Conservation (phyloP, 2,329 filamentous ascomycete species). For the Lecanicillium sp. region DNA sequence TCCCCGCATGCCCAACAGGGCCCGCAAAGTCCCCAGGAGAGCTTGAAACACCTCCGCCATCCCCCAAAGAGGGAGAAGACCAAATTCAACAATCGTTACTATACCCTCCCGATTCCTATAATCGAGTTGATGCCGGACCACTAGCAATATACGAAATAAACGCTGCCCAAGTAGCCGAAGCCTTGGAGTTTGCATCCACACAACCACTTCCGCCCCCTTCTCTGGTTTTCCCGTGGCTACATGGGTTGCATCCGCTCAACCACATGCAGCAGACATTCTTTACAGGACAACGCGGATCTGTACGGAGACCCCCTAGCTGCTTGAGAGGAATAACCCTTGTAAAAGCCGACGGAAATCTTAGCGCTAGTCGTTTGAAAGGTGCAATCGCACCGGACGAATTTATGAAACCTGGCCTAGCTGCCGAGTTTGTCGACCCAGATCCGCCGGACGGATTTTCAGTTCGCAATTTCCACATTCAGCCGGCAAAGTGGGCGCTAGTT, state of each 20-base stretch:
- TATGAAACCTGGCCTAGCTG: conserved; percentile 41
- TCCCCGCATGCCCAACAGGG: conserved; percentile 82
- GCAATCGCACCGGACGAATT: conserved; percentile 78
- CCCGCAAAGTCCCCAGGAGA: conserved; percentile 45
- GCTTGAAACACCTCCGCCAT: conserved; percentile 55
- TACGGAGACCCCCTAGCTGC: conserved; percentile 61
- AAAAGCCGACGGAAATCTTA: conserved; percentile 78
- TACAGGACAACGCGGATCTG: conserved; percentile 62
- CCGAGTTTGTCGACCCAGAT: conserved; percentile 73
- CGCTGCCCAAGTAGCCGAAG: conserved; percentile 58
- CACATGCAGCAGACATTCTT: conserved; percentile 88
- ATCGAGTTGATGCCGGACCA: conserved; percentile 38
- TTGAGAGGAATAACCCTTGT: conserved; percentile 77
- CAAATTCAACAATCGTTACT: conserved; percentile 60
- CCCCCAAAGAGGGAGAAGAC: conserved; percentile 49
- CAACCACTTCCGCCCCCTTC: conserved; percentile 78
- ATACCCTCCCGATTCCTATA: conserved; percentile 61
- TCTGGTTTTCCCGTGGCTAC: conserved; percentile 92
- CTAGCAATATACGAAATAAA: conserved; percentile 65
- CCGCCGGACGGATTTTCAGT: conserved; percentile 89
- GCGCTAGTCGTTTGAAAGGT: conserved; percentile 70
- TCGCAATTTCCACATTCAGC: conserved; percentile 94
- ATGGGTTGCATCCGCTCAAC: conserved; percentile 85
- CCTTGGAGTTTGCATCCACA: conserved; percentile 65
- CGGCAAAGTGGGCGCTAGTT: conserved; percentile 75